These are phyloP conservation scores for Harringtonia aguacate DNA, from an alignment of 2,329 filamentous ascomycete genomes.

Conservation along the genomic window DNA sequence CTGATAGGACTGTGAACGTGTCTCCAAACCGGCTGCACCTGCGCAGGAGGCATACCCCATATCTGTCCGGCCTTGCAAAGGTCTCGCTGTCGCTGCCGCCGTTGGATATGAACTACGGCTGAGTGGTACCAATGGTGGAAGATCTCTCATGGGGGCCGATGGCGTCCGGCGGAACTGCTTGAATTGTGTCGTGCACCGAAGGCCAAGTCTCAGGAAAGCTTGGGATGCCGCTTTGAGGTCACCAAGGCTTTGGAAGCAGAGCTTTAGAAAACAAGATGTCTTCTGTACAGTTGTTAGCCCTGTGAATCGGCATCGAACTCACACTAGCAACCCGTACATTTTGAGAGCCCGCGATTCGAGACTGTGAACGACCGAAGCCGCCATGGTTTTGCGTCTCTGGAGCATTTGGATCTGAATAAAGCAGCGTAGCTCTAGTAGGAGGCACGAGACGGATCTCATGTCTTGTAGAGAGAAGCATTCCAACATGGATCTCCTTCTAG, in stretches of 20 bases:
- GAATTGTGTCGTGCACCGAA: slow-evolving; percentile 10
- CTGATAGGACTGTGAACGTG: neutral
- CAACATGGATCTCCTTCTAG: slow-evolving; percentile 5
- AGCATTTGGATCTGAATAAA: slow-evolving; percentile 3
- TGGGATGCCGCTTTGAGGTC: slow-evolving; percentile 11
- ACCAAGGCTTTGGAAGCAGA: slow-evolving; percentile 12
- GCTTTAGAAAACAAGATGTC: slow-evolving; percentile 7
- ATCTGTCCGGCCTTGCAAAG: no score
- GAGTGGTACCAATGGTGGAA: neutral
- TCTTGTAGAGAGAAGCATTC: neutral
- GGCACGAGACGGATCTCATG: slow-evolving; percentile 11
- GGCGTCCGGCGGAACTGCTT: slow-evolving; percentile 3
- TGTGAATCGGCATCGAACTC: no score
- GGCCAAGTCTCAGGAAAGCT: slow-evolving; percentile 7
- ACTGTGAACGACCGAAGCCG: neutral
- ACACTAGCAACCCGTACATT: slow-evolving; percentile 1
- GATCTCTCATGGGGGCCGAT: neutral
- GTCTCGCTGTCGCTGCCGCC: neutral
- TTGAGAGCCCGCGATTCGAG: neutral
- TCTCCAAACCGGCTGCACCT: neutral
- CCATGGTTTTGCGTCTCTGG: neutral
- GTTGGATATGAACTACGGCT: neutral
- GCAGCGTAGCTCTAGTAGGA: slow-evolving; percentile 9
- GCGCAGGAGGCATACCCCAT: no score
- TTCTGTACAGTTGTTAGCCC: neutral